Conservation (phyloP, 169 alveolate species). For the Cryptosporidium parvum region DNA sequence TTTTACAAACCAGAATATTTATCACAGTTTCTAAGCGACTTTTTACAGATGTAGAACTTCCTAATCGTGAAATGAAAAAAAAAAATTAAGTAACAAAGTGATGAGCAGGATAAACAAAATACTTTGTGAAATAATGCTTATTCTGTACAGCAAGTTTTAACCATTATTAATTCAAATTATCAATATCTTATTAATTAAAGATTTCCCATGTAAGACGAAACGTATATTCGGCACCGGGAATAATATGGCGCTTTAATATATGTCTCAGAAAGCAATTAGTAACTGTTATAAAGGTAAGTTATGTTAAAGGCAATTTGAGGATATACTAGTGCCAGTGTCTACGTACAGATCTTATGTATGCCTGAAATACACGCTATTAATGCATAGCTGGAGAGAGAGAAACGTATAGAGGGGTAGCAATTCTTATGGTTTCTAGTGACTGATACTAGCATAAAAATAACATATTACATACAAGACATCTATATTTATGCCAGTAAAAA, state of each 20-base stretch:
- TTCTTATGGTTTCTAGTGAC: slow-evolving; percentile 50
- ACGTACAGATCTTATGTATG: slow-evolving; percentile 74
- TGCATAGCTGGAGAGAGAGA: slow-evolving; percentile 76
- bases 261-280: slow-evolving; percentile 33
- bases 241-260: slow-evolving; percentile 22
- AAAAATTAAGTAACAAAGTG: too few species aligned
- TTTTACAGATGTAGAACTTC: too few species aligned
- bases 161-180: neutral
- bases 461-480: slow-evolving; percentile 76
- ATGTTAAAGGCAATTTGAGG: slow-evolving; percentile 71
- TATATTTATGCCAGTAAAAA: slow-evolving; percentile 69
- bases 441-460: slow-evolving; percentile 71
- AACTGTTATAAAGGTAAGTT: neutral
- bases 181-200: slow-evolving; percentile 21
- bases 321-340: slow-evolving; percentile 48
- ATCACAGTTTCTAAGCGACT: neutral
- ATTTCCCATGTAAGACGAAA: slow-evolving; percentile 69
- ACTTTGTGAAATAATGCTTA: neutral
- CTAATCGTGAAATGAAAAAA: neutral
- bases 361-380: slow-evolving; percentile 50
- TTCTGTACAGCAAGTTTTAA: neutral
- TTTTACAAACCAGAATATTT: neutral
- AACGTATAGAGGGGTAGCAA: slow-evolving; percentile 77
- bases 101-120: neutral
- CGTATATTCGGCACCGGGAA: slow-evolving; percentile 46